A percentile compares a stretch with the other conserved stretches of the same genome.
phyloP scores from a whole-genome alignment of 1,139 yeast genomes.

The Zygoascus hellenicus region DNA sequence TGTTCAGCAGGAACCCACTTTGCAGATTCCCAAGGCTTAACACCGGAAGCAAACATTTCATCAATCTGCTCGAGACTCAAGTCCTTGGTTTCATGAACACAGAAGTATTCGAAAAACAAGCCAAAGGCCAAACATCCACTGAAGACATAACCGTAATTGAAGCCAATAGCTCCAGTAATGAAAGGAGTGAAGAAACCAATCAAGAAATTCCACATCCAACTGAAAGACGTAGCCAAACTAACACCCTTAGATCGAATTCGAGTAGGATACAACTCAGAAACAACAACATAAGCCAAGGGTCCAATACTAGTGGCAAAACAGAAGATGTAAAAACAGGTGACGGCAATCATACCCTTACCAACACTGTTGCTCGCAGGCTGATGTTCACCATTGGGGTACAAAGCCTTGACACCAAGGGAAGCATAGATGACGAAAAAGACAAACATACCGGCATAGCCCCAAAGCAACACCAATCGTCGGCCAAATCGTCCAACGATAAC shows the following conservation, averaged over 20 bases:
- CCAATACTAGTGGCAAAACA: constrained; percentile 88
- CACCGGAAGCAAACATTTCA: constrained; percentile 34
- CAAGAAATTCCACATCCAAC: constrained; percentile 74
- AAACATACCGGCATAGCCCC: constrained; percentile 62
- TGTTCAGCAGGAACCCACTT: constrained; percentile 15
- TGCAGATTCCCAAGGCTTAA: constrained; percentile 31
- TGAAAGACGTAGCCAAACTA: constrained; percentile 61
- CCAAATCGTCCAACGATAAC: constrained; percentile 65
- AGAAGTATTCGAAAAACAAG: constrained; percentile 56
- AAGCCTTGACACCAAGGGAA: constrained; percentile 56
- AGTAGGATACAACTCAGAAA: constrained; percentile 73
- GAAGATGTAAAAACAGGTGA: constrained; percentile 74
- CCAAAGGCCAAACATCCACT: constrained; percentile 58
- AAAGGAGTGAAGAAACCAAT: constrained; percentile 45
- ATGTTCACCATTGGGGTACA: constrained; percentile 37
- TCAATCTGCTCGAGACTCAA: constrained; percentile 60
- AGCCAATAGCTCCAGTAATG: constrained; percentile 45
- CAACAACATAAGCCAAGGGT: constrained; percentile 72
- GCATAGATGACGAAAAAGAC: constrained; percentile 62
- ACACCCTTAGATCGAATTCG: constrained; percentile 77
- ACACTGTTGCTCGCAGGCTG: constrained; percentile 23
- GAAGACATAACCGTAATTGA: constrained; percentile 70
- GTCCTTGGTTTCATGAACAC: constrained; percentile 71
- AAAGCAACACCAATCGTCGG: constrained; percentile 58
- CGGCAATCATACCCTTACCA: constrained; percentile 51